These are phyloP conservation scores for Phyllosticta citriasiana DNA, from an alignment of 2,329 filamentous ascomycete genomes.

Conservation along the genomic window DNA sequence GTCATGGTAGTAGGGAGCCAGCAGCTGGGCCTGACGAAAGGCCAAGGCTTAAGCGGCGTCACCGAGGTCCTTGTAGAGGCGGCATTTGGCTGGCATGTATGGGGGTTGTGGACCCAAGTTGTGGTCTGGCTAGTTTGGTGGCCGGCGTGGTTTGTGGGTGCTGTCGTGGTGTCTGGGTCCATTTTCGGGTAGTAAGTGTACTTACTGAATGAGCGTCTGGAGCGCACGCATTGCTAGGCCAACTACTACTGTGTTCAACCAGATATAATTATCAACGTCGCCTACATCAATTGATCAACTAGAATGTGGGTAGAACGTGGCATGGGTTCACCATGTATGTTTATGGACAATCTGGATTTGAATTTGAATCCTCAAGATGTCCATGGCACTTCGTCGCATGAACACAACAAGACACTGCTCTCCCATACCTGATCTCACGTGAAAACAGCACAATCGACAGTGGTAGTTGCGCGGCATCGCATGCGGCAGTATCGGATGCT, in stretches of 20 bases:
- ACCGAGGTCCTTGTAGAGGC: slow-evolving; percentile 56
- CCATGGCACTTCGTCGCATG: too few species aligned
- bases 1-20: slow-evolving; percentile 20
- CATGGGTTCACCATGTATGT: too few species aligned
- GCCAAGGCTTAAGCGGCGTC: slow-evolving; percentile 24
- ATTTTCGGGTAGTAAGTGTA: not conserved
- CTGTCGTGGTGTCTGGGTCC: slow-evolving; percentile 17
- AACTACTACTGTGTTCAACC: not conserved
- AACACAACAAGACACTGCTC: too few species aligned
- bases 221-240: not conserved
- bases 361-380: too few species aligned
- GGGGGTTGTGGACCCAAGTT: slow-evolving; percentile 80
- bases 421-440: too few species aligned
- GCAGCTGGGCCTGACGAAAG: slow-evolving; percentile 23
- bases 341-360: too few species aligned
- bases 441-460: too few species aligned
- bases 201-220: not conserved
- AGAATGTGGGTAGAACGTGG: too few species aligned
- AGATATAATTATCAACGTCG: too few species aligned
- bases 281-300: too few species aligned
- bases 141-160: slow-evolving; percentile 72
- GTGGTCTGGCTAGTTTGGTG: slow-evolving; percentile 95
- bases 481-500: too few species aligned
- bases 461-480: too few species aligned
- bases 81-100: slow-evolving; percentile 80